Base-by-base conservation (phyloP, 495 filamentous ascomycete species). In the Neurospora sp. region DNA sequence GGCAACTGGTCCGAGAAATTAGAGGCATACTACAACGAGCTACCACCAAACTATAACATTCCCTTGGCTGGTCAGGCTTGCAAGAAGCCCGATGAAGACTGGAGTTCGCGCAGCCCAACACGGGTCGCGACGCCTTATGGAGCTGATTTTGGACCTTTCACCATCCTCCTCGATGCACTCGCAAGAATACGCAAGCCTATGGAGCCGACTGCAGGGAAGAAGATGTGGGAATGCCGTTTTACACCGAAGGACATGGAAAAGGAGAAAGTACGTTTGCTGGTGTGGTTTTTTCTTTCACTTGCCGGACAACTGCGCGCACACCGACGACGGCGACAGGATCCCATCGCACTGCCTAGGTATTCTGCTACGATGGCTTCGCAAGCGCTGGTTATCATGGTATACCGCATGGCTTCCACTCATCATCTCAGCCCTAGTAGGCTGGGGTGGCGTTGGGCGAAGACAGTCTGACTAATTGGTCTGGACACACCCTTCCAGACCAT, bases 51-150 rank as follows among this genome's bases (percentile, higher is more conserved):
- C 7, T 40, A 71, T 16, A 70, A 71, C 70, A 39, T 81, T 6
- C 77, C 79, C 6, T 59, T 78, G 1, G 84, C 83, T 37, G 82
- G 83, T 8, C 53, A 31, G 14, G 53, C 53, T 65, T 65, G 53
- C 53, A 65, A 65, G 53, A 65, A 35, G 53, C 27, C 53, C 27
- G 53, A 65, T 18, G 53, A 65, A 8, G 53, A 65, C 3, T 65
- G 53, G 53, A 65, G 53, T 65, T 65, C 53, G 9, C 53, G 53
- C 53, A 35, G 53, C 53, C 27, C 53, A 14, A 65, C 53, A 9
- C 53, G 53, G 27, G 53, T 65, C 53, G 27, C 53, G 53, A 35
- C 53, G 53, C 53, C 53, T 14, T 1, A 18, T 18, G 3, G 7
- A 65, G 27, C 53, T 18, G 53, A 65, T 35, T 65, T 65, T 37